Percentiles rank a stretch among this genome's conserved stretches.
phyloP scores from a whole-genome alignment of 129 eudicot species.

The Lactuca saligna region DNA sequence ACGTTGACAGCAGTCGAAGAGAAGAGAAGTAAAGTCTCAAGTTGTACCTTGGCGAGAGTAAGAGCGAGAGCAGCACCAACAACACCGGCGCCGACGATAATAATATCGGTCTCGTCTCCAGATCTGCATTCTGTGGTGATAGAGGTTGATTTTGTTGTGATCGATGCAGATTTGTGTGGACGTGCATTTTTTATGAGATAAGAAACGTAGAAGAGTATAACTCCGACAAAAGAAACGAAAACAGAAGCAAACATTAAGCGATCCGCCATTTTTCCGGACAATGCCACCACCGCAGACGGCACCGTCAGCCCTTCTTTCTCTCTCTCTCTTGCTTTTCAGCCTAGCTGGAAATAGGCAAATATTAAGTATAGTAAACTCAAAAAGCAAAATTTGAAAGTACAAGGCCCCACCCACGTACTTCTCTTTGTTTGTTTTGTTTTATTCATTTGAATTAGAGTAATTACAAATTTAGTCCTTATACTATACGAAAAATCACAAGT shows the following conservation, averaged over 20 bases:
- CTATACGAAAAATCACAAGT: no score
- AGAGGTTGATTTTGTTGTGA: slow-evolving; percentile 27
- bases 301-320: not conserved
- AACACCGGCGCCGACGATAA: slow-evolving; percentile 63
- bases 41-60: slow-evolving; percentile 47
- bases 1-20: slow-evolving; percentile 1
- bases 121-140: slow-evolving; percentile 36
- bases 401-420: not conserved
- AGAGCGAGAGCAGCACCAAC: slow-evolving; percentile 26
- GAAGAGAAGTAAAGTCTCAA: not conserved
- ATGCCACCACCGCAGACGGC: slow-evolving; percentile 24
- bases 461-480: no score
- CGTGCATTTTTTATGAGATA: slow-evolving; percentile 7
- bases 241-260: slow-evolving; percentile 16
- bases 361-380: not conserved
- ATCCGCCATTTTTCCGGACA: slow-evolving; percentile 31
- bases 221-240: slow-evolving; percentile 22
- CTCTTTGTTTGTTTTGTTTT: no score
- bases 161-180: slow-evolving; percentile 17
- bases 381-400: not conserved
- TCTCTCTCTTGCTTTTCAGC: not conserved
- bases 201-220: slow-evolving; percentile 9
- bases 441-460: no score
- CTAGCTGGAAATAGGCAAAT: slow-evolving; percentile 8
- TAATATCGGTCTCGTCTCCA: slow-evolving; percentile 37